Percentiles rank a stretch among this genome's conserved stretches.
These are phyloP conservation scores for Leishmania tarentolae DNA, from an alignment of 208 protist species.

Conservation along the genomic window DNA sequence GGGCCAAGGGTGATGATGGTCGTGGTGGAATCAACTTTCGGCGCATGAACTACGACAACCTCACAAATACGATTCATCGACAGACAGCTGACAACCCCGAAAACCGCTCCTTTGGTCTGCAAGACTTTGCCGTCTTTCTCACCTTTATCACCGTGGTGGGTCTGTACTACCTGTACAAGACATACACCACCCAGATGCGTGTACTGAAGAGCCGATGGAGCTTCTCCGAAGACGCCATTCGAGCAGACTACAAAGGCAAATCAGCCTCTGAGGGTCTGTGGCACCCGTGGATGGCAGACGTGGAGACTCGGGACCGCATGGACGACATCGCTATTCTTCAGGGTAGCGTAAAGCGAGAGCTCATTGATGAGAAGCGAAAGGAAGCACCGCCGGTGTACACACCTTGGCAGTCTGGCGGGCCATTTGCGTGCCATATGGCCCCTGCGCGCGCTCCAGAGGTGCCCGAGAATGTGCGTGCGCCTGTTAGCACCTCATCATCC, in stretches of 20 bases:
- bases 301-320: slow-evolving; percentile 67
- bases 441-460: slow-evolving; percentile 13
- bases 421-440: slow-evolving; percentile 54
- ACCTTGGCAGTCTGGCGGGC: slow-evolving; percentile 81
- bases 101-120: slow-evolving; percentile 69
- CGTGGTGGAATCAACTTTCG: slow-evolving; percentile 64
- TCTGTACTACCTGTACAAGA: slow-evolving; percentile 70
- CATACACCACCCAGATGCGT: slow-evolving; percentile 64
- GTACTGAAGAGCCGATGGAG: slow-evolving; percentile 74
- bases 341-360: slow-evolving; percentile 61
- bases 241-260: slow-evolving; percentile 36
- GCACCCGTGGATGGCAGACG: slow-evolving; percentile 83
- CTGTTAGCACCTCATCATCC: neutral
- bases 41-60: slow-evolving; percentile 79
- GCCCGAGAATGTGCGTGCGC: neutral
- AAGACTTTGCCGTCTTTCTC: slow-evolving; percentile 77
- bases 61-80: slow-evolving; percentile 83
- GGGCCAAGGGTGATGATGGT: slow-evolving; percentile 14
- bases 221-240: slow-evolving; percentile 71
- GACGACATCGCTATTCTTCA: slow-evolving; percentile 81
- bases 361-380: slow-evolving; percentile 67
- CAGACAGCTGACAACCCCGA: slow-evolving; percentile 71
- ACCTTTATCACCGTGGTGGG: slow-evolving; percentile 41
- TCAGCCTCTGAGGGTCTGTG: slow-evolving; percentile 38
- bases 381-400: slow-evolving; percentile 67